Conservation (phyloP, 2,329 filamentous ascomycete genomes). For the Pseudogymnoascus sp. region DNA sequence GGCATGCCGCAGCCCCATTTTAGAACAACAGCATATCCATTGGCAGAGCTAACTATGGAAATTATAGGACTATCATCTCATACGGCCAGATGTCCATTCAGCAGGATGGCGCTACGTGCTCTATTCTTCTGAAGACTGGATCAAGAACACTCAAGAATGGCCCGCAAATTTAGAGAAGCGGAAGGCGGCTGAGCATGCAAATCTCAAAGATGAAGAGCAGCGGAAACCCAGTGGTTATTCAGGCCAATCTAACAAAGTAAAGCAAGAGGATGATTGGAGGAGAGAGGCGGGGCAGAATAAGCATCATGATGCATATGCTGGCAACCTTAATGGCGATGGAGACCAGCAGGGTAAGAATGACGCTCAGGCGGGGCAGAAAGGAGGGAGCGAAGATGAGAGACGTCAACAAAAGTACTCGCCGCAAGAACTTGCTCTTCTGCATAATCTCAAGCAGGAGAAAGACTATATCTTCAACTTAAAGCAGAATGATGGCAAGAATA, state of each 20-base stretch:
- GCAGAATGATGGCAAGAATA: conserved; percentile 36
- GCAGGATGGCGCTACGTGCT: conserved; percentile 44
- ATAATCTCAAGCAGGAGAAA: conserved; percentile 37
- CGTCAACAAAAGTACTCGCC: conserved; percentile 32
- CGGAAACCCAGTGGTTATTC: conserved; percentile 26
- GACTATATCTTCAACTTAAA: conserved; percentile 34
- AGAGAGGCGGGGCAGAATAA: conserved; percentile 17
- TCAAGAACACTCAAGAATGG: conserved; percentile 43
- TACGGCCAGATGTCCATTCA: conserved; percentile 37
- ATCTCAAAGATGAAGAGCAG: conserved; percentile 22
- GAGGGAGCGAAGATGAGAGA: conserved; percentile 25
- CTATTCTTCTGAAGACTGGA: conserved; percentile 40
- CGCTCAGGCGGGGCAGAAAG: conserved; percentile 16
- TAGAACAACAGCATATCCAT: background rate
- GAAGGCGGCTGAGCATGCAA: conserved; percentile 28
- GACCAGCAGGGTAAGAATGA: conserved; percentile 25
- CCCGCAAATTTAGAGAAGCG: conserved; percentile 38
- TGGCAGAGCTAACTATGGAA: background rate
- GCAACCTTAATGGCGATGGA: conserved; percentile 15
- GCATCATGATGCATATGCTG: conserved; percentile 17
- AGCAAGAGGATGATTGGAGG: conserved; percentile 16
- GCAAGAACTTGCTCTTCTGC: conserved; percentile 38
- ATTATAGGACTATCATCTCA: conserved; percentile 36
- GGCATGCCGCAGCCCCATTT: background rate
- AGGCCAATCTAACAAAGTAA: conserved; percentile 21